These are phyloP conservation scores for Sphaerobolus stellatus DNA, from an alignment of 1,284 basidiomycete species.

Conservation along the genomic window DNA sequence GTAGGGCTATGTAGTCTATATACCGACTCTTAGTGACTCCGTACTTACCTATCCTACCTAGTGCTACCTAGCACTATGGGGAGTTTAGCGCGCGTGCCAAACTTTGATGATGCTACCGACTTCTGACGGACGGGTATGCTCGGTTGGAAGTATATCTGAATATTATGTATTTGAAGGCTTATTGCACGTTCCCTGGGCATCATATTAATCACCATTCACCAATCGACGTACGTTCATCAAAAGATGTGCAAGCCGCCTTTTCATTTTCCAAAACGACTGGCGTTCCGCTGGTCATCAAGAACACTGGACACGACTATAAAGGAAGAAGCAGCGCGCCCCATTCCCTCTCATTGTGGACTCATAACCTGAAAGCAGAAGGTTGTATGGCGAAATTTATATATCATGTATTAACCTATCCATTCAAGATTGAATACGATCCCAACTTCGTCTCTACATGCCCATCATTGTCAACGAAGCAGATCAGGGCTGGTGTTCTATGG, in stretches of 20 bases:
- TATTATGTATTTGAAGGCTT: slow-evolving; percentile 4
- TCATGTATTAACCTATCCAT: background rate
- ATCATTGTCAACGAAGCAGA: background rate
- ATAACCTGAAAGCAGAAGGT: slow-evolving; percentile 13
- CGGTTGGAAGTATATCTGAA: slow-evolving; percentile 39
- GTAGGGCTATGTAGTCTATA: too few species aligned
- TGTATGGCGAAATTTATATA: background rate
- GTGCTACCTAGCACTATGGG: too few species aligned
- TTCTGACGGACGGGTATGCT: slow-evolving; percentile 33
- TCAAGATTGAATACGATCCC: slow-evolving; percentile 6
- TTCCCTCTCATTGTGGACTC: slow-evolving; percentile 42
- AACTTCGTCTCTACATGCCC: slow-evolving; percentile 11
- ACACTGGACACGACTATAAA: slow-evolving; percentile 52
- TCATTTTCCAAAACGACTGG: slow-evolving; percentile 38
- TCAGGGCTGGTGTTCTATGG: slow-evolving; percentile 25
- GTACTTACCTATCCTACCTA: too few species aligned
- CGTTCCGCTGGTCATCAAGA: slow-evolving; percentile 47
- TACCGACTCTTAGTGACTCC: too few species aligned
- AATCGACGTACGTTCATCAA: slow-evolving; percentile 41
- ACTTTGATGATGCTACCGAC: slow-evolving; percentile 23
- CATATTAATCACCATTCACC: too few species aligned
- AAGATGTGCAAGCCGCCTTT: slow-evolving; percentile 44
- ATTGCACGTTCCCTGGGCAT: background rate
- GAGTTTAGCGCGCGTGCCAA: too few species aligned
- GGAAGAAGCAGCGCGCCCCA: slow-evolving; percentile 41